These are phyloP conservation scores for Camelina neglecta DNA, from an alignment of 345 rosid genomes.

Conservation along the genomic window DNA sequence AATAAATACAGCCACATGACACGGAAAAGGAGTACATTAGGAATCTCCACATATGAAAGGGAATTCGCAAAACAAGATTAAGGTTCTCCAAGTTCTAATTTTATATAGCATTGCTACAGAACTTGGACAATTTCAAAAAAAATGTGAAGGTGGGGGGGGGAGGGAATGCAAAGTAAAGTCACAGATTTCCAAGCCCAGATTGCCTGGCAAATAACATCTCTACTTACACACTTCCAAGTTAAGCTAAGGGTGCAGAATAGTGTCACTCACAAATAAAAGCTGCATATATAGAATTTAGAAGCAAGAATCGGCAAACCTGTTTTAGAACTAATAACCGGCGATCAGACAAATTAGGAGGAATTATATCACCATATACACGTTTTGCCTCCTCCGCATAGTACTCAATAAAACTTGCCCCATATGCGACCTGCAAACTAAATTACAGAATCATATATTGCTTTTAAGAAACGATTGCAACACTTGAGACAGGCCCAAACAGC, in stretches of 20 bases:
- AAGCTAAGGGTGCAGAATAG: slow-evolving; percentile 8
- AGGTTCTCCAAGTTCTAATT: slow-evolving; percentile 2
- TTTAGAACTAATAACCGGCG: slow-evolving; percentile 84
- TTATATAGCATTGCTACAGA: slow-evolving; percentile 16
- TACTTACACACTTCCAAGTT: background rate
- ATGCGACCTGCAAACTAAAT: slow-evolving; percentile 64
- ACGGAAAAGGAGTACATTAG: slow-evolving; percentile 3
- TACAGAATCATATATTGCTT: slow-evolving; percentile 39
- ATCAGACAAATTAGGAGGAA: slow-evolving; percentile 78
- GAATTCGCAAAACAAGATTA: background rate
- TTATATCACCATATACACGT: slow-evolving; percentile 91
- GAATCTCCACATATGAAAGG: slow-evolving; percentile 14
- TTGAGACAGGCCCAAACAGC: slow-evolving; percentile 36
- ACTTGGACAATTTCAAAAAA: background rate
- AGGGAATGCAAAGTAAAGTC: slow-evolving; percentile 7
- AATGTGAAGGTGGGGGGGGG: background rate
- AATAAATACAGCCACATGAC: background rate
- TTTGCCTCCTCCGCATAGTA: slow-evolving; percentile 94
- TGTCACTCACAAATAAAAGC: slow-evolving; percentile 6
- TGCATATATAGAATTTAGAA: slow-evolving; percentile 6
- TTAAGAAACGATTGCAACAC: slow-evolving; percentile 37
- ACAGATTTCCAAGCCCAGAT: slow-evolving; percentile 11
- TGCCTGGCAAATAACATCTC: background rate
- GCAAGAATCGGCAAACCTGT: slow-evolving; percentile 59
- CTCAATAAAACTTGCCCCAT: slow-evolving; percentile 93